A percentile compares a stretch with the other conserved stretches of the same genome.
Evolutionary conservation across 495 filamentous ascomycete genomes (phyloP).

Genomic region (Penicillium cataractarum): DNA sequence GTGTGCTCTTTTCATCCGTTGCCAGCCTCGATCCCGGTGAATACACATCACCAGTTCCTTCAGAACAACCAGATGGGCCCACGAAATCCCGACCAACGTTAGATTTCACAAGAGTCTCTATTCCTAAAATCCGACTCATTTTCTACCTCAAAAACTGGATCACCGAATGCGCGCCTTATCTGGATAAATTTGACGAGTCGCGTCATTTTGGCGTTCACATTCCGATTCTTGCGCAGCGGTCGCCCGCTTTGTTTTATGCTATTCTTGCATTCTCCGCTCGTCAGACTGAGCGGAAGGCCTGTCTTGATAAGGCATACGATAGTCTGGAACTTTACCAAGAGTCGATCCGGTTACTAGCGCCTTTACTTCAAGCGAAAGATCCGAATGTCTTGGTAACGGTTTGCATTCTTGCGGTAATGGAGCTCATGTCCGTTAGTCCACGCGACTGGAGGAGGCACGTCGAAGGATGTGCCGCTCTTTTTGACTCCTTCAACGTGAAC

Average conservation of each 20-base stretch:
- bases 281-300: conserved; percentile 39
- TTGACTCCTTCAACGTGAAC: conserved; percentile 39
- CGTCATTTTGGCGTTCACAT: conserved; percentile 40
- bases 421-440: conserved; percentile 47
- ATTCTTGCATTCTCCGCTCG: conserved; percentile 43
- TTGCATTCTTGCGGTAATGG: conserved; percentile 39
- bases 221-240: conserved; percentile 36
- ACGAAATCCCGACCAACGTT: conserved; percentile 24
- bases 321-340: conserved; percentile 44
- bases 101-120: conserved; percentile 32
- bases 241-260: conserved; percentile 38
- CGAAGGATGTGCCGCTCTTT: conserved; percentile 46
- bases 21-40: conserved; percentile 30
- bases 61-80: conserved; percentile 21
- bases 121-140: conserved; percentile 32
- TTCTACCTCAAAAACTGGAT: conserved; percentile 37
- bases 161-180: conserved; percentile 35
- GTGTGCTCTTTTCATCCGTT: conserved; percentile 33
- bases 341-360: conserved; percentile 37
- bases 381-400: conserved; percentile 38
- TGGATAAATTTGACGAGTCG: conserved; percentile 48
- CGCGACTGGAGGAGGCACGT: conserved; percentile 46
- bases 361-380: conserved; percentile 35
- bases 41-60: conserved; percentile 24
- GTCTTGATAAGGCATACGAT: conserved; percentile 36